phyloP scores from a whole-genome alignment of 257 asterid species.

The Nicotiana noctiflora region DNA sequence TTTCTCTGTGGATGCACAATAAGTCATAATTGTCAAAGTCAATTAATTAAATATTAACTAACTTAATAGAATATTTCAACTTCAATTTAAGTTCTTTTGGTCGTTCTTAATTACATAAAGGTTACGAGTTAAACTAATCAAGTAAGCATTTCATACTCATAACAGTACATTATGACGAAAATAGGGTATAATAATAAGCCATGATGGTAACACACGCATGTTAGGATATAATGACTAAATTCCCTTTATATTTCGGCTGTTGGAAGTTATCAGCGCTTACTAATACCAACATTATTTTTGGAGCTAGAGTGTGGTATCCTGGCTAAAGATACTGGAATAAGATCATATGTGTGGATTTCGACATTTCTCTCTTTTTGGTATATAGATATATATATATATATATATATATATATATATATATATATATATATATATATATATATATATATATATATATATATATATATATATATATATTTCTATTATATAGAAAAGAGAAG shows the following conservation, averaged over 20 bases:
- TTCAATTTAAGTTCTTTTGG: background rate
- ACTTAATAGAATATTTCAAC: background rate
- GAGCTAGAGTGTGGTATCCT: background rate
- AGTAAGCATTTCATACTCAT: background rate
- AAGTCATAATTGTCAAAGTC: background rate
- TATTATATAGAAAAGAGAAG: too few relatives aligned
- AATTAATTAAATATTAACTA: too few relatives aligned
- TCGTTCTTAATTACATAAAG: background rate
- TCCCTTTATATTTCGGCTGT: background rate
- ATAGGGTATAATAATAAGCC: background rate
- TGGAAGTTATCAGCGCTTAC: background rate
- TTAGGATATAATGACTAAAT: background rate
- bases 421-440: too few relatives aligned
- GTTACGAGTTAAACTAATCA: background rate
- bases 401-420: too few relatives aligned
- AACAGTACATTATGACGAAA: background rate
- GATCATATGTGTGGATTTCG: background rate
- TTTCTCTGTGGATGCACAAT: conserved; percentile 10
- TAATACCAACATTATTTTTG: background rate
- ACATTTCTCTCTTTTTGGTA: too few relatives aligned
- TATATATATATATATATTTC: too few relatives aligned
- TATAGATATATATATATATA: too few relatives aligned
- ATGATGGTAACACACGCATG: background rate
- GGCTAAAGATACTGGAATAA: background rate
- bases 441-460: too few relatives aligned